phyloP scores from a whole-genome alignment of 768 basidiomycete species.

The Coprinellus aureogranulatus region DNA sequence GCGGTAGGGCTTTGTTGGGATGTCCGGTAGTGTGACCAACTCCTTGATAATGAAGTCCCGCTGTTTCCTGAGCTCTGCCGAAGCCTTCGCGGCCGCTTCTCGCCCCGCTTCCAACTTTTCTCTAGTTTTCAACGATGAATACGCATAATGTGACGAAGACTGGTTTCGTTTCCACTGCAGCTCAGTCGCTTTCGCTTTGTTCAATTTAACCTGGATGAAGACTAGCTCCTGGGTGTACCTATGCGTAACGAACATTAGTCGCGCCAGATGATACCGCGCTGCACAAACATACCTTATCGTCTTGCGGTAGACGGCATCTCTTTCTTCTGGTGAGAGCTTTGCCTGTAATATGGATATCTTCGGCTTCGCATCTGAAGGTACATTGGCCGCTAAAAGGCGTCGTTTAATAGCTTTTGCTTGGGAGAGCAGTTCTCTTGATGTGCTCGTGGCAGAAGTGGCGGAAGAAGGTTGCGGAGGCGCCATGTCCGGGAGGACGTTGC shows the following conservation, averaged over 20 bases:
- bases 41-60: conserved; percentile 1
- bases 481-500: not conserved
- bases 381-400: not conserved
- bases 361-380: not conserved
- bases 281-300: not conserved
- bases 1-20: conserved; percentile 4
- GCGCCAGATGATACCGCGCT: not conserved
- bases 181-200: not conserved
- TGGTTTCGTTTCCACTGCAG: not conserved
- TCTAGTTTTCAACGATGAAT: conserved; percentile 8
- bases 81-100: conserved; percentile 2
- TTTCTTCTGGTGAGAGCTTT: conserved; percentile 1
- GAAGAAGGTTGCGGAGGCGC: not conserved
- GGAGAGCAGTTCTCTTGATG: not conserved
- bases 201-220: not conserved
- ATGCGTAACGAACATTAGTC: not conserved
- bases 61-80: conserved; percentile 1
- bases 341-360: not conserved
- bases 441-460: not conserved
- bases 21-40: conserved; percentile 7
- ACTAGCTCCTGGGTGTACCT: conserved; percentile 2
- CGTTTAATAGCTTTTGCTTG: not conserved
- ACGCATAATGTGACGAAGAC: conserved; percentile 4
- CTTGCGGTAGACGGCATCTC: not conserved
- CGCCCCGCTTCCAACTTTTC: conserved; percentile 8